phyloP scores from a whole-genome alignment of 371 early-diverging fungal genomes.

The Mucor circinelloides region DNA sequence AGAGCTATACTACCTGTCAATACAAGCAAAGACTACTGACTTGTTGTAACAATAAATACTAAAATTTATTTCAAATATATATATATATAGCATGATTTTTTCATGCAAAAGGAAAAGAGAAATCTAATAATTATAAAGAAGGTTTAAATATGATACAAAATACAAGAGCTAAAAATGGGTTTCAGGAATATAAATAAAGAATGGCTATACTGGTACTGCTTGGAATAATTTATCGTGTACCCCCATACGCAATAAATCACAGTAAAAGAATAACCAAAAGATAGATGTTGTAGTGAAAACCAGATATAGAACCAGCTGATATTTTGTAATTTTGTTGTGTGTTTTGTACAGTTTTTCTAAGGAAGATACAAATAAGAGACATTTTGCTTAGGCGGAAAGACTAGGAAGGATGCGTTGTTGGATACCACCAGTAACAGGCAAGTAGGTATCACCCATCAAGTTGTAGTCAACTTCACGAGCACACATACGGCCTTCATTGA shows the following conservation, averaged over 20 bases:
- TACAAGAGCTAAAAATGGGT: not conserved
- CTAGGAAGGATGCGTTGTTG: slow-evolving; percentile 44
- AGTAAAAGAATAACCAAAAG: not conserved
- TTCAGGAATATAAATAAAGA: not conserved
- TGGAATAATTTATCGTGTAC: not conserved
- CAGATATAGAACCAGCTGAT: not conserved
- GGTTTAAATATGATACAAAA: not conserved
- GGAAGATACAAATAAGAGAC: not conserved
- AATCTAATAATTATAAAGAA: not conserved
- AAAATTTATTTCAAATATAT: not conserved
- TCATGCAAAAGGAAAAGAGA: not conserved
- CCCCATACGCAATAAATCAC: slow-evolving; percentile 9
- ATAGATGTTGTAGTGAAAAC: not conserved
- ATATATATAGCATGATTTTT: not conserved
- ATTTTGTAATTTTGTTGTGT: not conserved
- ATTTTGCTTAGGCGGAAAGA: not conserved
- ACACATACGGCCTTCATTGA: slow-evolving; percentile 95
- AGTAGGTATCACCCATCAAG: slow-evolving; percentile 72
- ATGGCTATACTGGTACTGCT: not conserved
- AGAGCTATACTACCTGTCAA: too few relatives aligned
- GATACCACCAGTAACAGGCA: slow-evolving; percentile 74
- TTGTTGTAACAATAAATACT: too few relatives aligned
- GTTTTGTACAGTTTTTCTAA: not conserved
- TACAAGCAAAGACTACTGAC: too few relatives aligned
- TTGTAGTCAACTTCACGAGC: slow-evolving; percentile 91